These are phyloP conservation scores for Sporisorium reilianum DNA, from an alignment of 1,284 basidiomycete genomes.

Conservation along the genomic window DNA sequence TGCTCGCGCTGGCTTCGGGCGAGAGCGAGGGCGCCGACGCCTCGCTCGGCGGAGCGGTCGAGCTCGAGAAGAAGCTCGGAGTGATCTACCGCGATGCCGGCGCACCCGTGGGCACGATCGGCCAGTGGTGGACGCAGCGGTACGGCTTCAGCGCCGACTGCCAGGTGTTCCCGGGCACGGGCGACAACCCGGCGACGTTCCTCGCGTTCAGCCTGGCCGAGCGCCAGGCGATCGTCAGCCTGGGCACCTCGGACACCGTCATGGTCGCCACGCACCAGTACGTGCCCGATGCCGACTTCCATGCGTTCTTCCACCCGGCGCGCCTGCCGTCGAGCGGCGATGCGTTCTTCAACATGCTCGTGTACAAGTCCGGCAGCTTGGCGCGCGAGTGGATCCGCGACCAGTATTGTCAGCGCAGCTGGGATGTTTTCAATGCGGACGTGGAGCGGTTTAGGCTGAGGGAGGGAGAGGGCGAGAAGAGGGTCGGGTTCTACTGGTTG, in stretches of 20 bases:
- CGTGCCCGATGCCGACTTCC: slow-evolving; percentile 71
- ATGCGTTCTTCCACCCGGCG: slow-evolving; percentile 73
- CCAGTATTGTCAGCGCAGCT: slow-evolving; percentile 75
- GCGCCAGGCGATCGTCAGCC: slow-evolving; percentile 86
- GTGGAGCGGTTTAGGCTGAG: slow-evolving; percentile 70
- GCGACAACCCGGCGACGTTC: slow-evolving; percentile 91
- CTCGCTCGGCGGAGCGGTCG: slow-evolving; percentile 71
- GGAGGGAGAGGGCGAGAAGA: slow-evolving; percentile 8
- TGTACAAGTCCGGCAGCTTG: slow-evolving; percentile 71
- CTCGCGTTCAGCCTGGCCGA: slow-evolving; percentile 77
- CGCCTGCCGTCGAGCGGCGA: slow-evolving; percentile 21
- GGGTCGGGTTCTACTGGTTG: slow-evolving; percentile 79
- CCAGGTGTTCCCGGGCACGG: slow-evolving; percentile 85
- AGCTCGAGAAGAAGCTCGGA: slow-evolving; percentile 80
- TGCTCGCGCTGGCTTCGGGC: slow-evolving; percentile 71
- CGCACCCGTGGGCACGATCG: slow-evolving; percentile 77
- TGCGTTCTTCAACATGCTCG: slow-evolving; percentile 72
- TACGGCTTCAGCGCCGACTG: slow-evolving; percentile 85
- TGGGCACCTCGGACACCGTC: slow-evolving; percentile 92
- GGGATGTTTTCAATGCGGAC: slow-evolving; percentile 80
- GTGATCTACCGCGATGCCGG: slow-evolving; percentile 80
- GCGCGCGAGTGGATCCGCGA: slow-evolving; percentile 82
- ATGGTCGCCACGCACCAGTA: slow-evolving; percentile 75
- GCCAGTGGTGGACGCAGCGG: slow-evolving; percentile 79
- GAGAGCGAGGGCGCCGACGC: slow-evolving; percentile 37